Evolutionary conservation across 768 basidiomycete genomes (phyloP).

Genomic region (Kockovaella imperatae): DNA sequence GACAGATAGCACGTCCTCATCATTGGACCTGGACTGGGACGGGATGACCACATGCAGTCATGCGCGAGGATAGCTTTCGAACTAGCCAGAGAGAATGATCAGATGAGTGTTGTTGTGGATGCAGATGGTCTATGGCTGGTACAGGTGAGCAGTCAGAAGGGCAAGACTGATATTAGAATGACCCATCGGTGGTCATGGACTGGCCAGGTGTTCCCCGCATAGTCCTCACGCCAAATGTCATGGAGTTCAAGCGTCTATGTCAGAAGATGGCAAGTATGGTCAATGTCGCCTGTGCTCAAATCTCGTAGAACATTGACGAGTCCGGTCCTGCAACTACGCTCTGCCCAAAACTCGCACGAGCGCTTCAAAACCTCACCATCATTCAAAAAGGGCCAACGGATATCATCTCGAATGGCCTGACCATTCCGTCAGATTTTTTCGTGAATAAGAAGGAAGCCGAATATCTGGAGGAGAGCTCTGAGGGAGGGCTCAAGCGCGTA

Average conservation of each 20-base stretch:
- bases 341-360: constrained; percentile 64
- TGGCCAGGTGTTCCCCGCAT: constrained; percentile 69
- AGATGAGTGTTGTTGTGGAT: constrained; percentile 84
- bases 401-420: constrained; percentile 57
- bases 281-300: not conserved
- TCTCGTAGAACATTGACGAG: constrained; percentile 43
- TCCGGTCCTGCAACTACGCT: constrained; percentile 45
- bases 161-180: constrained; percentile 50
- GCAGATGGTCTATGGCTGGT: constrained; percentile 85
- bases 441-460: constrained; percentile 51
- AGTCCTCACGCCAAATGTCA: constrained; percentile 87
- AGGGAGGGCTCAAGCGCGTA: constrained; percentile 82
- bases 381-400: constrained; percentile 80
- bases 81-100: constrained; percentile 60
- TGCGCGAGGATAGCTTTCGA: constrained; percentile 68
- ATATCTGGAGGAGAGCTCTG: constrained; percentile 57
- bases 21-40: constrained; percentile 88
- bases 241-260: constrained; percentile 79
- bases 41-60: constrained; percentile 79
- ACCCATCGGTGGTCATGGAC: constrained; percentile 58
- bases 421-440: constrained; percentile 43
- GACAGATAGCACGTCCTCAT: constrained; percentile 65
- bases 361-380: constrained; percentile 78
- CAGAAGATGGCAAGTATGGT: constrained; percentile 56
- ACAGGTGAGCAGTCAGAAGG: constrained; percentile 23